Percentiles rank a stretch among this genome's conserved stretches.
These are phyloP conservation scores for Candida morakotiae DNA, from an alignment of 805 yeast species.

Conservation along the genomic window DNA sequence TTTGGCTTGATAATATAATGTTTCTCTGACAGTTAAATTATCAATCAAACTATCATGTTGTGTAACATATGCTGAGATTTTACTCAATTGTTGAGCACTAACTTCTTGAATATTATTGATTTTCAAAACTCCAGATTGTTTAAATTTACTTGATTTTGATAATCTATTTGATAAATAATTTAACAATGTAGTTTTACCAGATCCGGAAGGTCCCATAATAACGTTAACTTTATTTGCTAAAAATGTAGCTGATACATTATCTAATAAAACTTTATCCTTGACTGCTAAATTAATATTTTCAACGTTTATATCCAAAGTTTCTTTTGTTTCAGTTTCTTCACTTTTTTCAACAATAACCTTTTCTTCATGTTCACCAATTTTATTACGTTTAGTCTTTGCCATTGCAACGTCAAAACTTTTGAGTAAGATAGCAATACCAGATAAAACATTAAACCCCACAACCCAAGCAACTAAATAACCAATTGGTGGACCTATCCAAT, in stretches of 20 bases:
- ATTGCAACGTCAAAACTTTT: conserved; percentile 51
- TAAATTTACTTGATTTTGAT: conserved; percentile 14
- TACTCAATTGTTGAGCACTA: conserved; percentile 19
- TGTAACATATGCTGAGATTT: conserved; percentile 66
- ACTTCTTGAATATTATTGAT: conserved; percentile 25
- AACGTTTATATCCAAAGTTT: conserved; percentile 15
- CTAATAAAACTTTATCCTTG: conserved; percentile 20
- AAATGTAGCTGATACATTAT: conserved; percentile 28
- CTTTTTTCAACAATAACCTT: conserved; percentile 6
- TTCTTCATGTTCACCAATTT: conserved; percentile 18
- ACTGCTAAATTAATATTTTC: conserved; percentile 42
- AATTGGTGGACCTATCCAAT: conserved; percentile 67
- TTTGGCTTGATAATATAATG: conserved; percentile 66
- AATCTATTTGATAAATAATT: conserved; percentile 50
- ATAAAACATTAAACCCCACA: conserved; percentile 47
- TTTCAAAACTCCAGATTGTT: conserved; percentile 14
- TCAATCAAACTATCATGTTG: conserved; percentile 78
- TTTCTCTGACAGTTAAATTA: conserved; percentile 72
- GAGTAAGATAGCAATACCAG: conserved; percentile 45
- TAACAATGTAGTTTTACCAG: conserved; percentile 41
- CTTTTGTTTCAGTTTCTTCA: conserved; percentile 5
- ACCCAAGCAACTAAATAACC: conserved; percentile 56
- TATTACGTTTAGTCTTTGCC: conserved; percentile 37
- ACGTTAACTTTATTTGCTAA: conserved; percentile 32
- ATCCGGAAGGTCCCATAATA: conserved; percentile 45